Evolutionary conservation across 2,329 filamentous ascomycete species (phyloP).

Genomic region (Tricladium varicosporioides): DNA sequence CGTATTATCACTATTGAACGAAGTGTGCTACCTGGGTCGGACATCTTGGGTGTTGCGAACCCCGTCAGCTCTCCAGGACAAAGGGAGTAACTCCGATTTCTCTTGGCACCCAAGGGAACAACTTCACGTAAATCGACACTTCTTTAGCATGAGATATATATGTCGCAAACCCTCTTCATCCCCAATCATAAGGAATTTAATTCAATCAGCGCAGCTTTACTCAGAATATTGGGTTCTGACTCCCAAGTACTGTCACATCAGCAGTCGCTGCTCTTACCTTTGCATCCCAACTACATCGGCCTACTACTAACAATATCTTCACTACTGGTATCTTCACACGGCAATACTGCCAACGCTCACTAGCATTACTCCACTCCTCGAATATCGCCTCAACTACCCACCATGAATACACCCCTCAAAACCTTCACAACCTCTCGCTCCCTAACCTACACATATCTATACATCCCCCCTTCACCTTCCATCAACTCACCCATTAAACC

Average conservation of each 20-base stretch:
- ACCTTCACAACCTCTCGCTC: not conserved
- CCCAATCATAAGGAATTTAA: not conserved
- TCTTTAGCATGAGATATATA: not conserved
- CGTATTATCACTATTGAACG: not conserved
- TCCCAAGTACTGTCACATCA: too few relatives aligned
- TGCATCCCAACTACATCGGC: too few relatives aligned
- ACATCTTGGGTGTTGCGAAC: not conserved
- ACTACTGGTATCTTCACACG: too few relatives aligned
- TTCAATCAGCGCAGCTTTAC: too few relatives aligned
- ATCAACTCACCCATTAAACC: not conserved
- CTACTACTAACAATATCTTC: too few relatives aligned
- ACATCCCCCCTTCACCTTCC: constrained; percentile 11
- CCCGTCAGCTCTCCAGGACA: not conserved
- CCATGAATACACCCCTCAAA: not conserved
- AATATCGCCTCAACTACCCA: not conserved
- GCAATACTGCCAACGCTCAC: too few relatives aligned
- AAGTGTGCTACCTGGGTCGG: not conserved
- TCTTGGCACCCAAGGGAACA: not conserved
- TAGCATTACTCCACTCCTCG: too few relatives aligned
- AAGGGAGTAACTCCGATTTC: not conserved
- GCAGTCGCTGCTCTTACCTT: too few relatives aligned
- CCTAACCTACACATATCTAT: constrained; percentile 30
- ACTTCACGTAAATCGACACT: not conserved
- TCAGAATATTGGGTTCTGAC: too few relatives aligned
- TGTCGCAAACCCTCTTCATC: not conserved